Evolutionary conservation across 306 rosid genomes (phyloP).

Genomic region (Malus domestica): DNA sequence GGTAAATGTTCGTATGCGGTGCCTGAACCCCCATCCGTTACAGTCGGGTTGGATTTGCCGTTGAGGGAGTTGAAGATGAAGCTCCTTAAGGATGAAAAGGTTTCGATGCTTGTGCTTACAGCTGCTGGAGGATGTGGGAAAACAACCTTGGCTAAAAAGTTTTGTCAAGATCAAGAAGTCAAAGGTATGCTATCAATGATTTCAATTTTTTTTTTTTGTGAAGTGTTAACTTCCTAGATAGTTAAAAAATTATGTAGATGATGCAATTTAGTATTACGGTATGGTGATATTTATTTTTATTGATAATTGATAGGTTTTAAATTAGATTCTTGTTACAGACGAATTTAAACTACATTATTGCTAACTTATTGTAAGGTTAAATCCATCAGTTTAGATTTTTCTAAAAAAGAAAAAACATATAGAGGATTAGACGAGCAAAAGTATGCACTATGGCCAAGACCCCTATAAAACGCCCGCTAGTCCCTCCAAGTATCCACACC

Average conservation of each 20-base stretch:
- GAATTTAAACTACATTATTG: too few species aligned
- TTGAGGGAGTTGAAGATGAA: conserved; percentile 39
- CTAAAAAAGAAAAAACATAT: too few species aligned
- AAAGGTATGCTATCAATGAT: conserved; percentile 24
- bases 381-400: fast-evolving
- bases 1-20: conserved; percentile 17
- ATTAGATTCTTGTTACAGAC: fast-evolving
- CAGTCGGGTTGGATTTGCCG: conserved; percentile 45
- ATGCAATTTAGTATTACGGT: too few species aligned
- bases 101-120: conserved; percentile 30
- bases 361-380: fast-evolving
- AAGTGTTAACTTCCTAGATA: background rate
- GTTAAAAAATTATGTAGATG: too few species aligned
- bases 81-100: conserved; percentile 16
- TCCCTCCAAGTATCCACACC: too few species aligned
- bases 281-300: too few species aligned
- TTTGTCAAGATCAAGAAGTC: conserved; percentile 43
- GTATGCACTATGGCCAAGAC: too few species aligned
- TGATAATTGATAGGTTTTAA: too few species aligned
- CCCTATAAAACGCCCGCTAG: too few species aligned
- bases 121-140: conserved; percentile 52
- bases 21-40: conserved; percentile 26
- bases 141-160: conserved; percentile 35
- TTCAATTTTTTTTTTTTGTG: too few species aligned
- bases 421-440: too few species aligned